phyloP scores from a whole-genome alignment of 306 rosid species.

The Begonia loranthoides region DNA sequence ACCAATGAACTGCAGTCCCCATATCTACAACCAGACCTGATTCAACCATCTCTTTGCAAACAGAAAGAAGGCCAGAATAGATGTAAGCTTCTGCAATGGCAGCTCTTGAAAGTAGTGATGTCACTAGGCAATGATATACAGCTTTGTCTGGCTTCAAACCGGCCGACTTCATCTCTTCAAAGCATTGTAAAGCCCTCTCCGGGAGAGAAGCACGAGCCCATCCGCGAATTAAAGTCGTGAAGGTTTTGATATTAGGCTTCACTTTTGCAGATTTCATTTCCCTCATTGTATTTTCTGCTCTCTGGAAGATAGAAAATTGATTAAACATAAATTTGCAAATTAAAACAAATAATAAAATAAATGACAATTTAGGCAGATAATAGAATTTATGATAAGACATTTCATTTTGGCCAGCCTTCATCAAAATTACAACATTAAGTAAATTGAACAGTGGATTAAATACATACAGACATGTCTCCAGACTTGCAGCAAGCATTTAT shows the following conservation, averaged over 20 bases:
- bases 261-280: slow-evolving; percentile 74
- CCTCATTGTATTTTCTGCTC: slow-evolving; percentile 49
- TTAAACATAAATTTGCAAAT: neutral
- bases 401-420: no score
- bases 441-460: neutral
- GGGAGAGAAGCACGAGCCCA: slow-evolving; percentile 97
- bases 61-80: slow-evolving; percentile 47
- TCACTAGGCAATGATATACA: slow-evolving; percentile 90
- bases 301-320: slow-evolving; percentile 23
- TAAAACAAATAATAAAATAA: neutral
- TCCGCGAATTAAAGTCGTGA: slow-evolving; percentile 74
- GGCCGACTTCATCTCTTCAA: slow-evolving; percentile 65
- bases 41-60: slow-evolving; percentile 72
- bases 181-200: slow-evolving; percentile 79
- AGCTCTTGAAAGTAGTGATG: slow-evolving; percentile 89
- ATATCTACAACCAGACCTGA: slow-evolving; percentile 68
- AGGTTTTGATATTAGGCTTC: slow-evolving; percentile 83
- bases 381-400: no score
- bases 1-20: slow-evolving; percentile 99
- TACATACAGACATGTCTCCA: slow-evolving; percentile 80
- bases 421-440: neutral
- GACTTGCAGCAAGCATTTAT: slow-evolving; percentile 90
- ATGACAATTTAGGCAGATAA: no score
- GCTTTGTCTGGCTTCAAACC: slow-evolving; percentile 89
- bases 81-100: slow-evolving; percentile 58